phyloP scores from a whole-genome alignment of 2,329 filamentous ascomycete genomes.

The Sporothrix pallida region DNA sequence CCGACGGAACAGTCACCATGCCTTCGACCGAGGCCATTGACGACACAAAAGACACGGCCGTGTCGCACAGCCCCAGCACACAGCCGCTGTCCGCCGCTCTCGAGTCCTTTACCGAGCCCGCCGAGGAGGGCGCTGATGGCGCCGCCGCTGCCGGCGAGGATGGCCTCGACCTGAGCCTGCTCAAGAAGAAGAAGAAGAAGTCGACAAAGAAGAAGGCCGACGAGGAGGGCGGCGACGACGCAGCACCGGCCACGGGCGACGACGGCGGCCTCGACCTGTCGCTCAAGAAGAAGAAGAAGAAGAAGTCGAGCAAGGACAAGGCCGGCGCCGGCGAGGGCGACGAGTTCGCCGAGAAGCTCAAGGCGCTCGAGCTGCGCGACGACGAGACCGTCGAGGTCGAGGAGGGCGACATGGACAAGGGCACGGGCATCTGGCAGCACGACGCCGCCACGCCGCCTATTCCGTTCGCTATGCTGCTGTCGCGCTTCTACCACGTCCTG shows the following conservation, averaged over 20 bases:
- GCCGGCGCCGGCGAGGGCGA: constrained; percentile 56
- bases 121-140: constrained; percentile 43
- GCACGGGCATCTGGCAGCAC: constrained; percentile 90
- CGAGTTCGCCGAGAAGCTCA: constrained; percentile 65
- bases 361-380: constrained; percentile 64
- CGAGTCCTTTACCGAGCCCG: constrained; percentile 59
- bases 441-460: constrained; percentile 75
- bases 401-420: constrained; percentile 80
- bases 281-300: constrained; percentile 84
- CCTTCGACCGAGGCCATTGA: constrained; percentile 67
- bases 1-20: constrained; percentile 83
- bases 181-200: constrained; percentile 61
- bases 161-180: constrained; percentile 70
- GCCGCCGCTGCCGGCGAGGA: constrained; percentile 56
- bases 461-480: constrained; percentile 82
- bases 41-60: constrained; percentile 79
- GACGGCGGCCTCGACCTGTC: constrained; percentile 61
- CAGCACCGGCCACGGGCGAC: constrained; percentile 61
- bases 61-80: constrained; percentile 76
- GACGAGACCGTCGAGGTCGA: constrained; percentile 64
- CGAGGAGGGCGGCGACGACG: constrained; percentile 49
- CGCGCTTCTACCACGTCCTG: constrained; percentile 92
- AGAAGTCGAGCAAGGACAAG: constrained; percentile 57
- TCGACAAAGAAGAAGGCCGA: constrained; percentile 56
- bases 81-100: constrained; percentile 62